Conservation (phyloP, 257 asterid genomes). For the Cordia subcordata region DNA sequence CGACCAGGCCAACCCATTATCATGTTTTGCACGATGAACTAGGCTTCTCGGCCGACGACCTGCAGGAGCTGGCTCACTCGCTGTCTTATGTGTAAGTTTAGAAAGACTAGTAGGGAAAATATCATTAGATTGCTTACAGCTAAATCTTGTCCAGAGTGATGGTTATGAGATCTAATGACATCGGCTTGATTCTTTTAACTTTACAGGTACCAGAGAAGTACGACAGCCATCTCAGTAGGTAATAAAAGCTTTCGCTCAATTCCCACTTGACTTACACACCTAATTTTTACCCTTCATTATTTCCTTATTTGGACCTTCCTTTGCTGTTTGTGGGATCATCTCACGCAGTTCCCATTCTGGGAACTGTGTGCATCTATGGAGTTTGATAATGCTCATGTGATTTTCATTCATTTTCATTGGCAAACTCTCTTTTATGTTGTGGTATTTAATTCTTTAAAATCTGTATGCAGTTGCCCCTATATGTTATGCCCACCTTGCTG, state of each 20-base stretch:
- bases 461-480: conserved; percentile 60
- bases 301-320: too few relatives aligned
- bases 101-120: neutral
- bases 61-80: conserved; percentile 68
- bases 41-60: conserved; percentile 61
- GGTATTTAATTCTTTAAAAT: neutral
- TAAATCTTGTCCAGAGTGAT: neutral
- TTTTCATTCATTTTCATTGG: too few relatives aligned
- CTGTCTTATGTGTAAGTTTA: conserved; percentile 67
- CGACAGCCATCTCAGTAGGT: conserved; percentile 83
- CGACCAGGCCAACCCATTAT: conserved; percentile 73
- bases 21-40: conserved; percentile 65
- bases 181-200: neutral
- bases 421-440: neutral
- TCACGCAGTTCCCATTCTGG: too few relatives aligned
- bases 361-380: too few relatives aligned
- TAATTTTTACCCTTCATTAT: too few relatives aligned
- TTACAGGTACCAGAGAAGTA: conserved; percentile 81
- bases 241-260: conserved; percentile 9
- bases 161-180: neutral
- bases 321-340: too few relatives aligned
- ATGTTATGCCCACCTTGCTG: conserved; percentile 73
- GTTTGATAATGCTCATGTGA: too few relatives aligned
- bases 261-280: too few relatives aligned
- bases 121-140: neutral